A percentile compares a stretch with the other conserved stretches of the same genome.
Conservation (phyloP, 495 filamentous ascomycete genomes). For the Tuber magnatum region DNA sequence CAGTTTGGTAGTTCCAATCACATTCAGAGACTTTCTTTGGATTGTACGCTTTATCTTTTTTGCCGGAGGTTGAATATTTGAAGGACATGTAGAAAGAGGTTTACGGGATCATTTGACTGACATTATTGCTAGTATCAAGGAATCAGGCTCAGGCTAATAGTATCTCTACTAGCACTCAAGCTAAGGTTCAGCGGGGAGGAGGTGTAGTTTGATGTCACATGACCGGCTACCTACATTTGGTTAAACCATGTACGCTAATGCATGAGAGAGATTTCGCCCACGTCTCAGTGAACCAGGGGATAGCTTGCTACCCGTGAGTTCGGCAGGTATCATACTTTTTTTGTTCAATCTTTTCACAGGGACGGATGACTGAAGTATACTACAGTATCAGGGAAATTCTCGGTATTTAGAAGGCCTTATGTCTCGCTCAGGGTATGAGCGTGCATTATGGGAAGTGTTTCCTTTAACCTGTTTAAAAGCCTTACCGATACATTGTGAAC, state of each 20-base stretch:
- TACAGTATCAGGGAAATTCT: too few relatives aligned
- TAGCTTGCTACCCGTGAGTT: too few relatives aligned
- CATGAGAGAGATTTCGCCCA: background rate
- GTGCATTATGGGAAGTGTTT: too few relatives aligned
- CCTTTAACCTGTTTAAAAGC: too few relatives aligned
- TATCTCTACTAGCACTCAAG: background rate
- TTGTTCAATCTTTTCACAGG: too few relatives aligned
- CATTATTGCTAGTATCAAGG: background rate
- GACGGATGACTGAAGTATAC: too few relatives aligned
- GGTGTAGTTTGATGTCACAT: background rate
- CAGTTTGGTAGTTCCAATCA: background rate
- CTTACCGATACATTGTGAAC: too few relatives aligned
- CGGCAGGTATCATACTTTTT: too few relatives aligned
- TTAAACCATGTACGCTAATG: background rate
- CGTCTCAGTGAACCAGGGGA: background rate
- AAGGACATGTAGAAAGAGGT: background rate
- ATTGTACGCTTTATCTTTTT: background rate
- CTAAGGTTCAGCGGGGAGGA: background rate
- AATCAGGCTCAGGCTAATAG: background rate
- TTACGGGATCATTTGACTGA: background rate
- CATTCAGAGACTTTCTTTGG: background rate
- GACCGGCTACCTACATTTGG: background rate
- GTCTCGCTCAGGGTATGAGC: too few relatives aligned
- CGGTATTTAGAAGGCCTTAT: too few relatives aligned
- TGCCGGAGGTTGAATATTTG: background rate